phyloP scores from a whole-genome alignment of 192 early-diverging fungal species.

The Dissophora globulifera region DNA sequence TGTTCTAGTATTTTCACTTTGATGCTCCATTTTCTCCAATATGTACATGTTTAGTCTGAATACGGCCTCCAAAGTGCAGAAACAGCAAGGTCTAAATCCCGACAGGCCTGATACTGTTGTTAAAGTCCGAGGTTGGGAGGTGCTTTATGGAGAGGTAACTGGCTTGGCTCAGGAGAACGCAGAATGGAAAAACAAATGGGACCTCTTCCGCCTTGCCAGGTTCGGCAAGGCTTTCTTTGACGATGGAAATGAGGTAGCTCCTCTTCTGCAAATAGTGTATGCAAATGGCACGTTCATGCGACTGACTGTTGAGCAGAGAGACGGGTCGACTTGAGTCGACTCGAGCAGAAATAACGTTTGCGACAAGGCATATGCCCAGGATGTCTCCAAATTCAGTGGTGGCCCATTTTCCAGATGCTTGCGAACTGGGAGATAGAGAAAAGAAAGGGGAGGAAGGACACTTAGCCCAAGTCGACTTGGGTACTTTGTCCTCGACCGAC shows the following conservation, averaged over 20 bases:
- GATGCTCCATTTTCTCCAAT: not conserved
- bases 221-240: constrained; percentile 24
- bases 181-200: constrained; percentile 17
- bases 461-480: too few relatives aligned
- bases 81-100: constrained; percentile 21
- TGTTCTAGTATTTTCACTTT: constrained; percentile 3
- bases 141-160: constrained; percentile 22
- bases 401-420: too few relatives aligned
- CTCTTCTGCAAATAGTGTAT: constrained; percentile 24
- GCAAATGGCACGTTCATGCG: constrained; percentile 28
- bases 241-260: constrained; percentile 1
- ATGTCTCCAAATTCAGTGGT: too few relatives aligned
- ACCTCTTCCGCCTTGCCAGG: constrained; percentile 14
- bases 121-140: constrained; percentile 3
- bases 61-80: constrained; percentile 13
- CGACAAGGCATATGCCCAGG: too few relatives aligned
- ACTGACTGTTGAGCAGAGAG: too few relatives aligned
- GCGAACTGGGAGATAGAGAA: too few relatives aligned
- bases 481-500: too few relatives aligned
- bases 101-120: constrained; percentile 25
- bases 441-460: too few relatives aligned
- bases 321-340: too few relatives aligned
- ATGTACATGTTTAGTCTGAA: constrained; percentile 21
- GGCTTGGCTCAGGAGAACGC: constrained; percentile 12
- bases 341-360: too few relatives aligned